Evolutionary conservation across 495 filamentous ascomycete genomes (phyloP).

Genomic region (Neurospora tetrasperma): DNA sequence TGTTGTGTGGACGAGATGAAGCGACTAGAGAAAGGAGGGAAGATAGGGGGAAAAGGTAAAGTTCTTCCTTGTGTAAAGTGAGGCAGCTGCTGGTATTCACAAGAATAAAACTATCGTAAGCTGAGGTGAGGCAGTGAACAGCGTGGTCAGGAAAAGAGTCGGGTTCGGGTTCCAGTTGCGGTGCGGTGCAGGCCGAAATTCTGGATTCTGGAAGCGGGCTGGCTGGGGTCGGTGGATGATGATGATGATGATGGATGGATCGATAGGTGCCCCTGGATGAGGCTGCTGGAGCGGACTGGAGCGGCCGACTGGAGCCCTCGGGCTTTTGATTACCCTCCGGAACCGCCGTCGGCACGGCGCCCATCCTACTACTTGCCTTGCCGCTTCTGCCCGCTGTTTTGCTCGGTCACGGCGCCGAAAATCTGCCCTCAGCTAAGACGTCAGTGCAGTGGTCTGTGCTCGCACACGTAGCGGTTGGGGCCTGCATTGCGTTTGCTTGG

Average conservation of each 20-base stretch:
- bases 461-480: neutral
- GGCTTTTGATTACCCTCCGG: neutral
- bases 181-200: neutral
- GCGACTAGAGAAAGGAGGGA: neutral
- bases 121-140: neutral
- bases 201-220: neutral
- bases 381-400: neutral
- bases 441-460: neutral
- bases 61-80: neutral
- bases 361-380: neutral
- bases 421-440: neutral
- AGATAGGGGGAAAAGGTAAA: neutral
- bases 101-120: neutral
- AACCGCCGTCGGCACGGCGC: neutral
- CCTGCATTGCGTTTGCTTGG: neutral
- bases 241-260: neutral
- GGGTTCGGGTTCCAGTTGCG: neutral
- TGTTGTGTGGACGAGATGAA: neutral
- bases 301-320: neutral
- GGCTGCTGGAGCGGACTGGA: neutral
- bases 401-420: neutral
- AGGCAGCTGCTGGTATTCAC: neutral
- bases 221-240: neutral
- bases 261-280: neutral
- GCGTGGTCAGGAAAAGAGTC: neutral